These are phyloP conservation scores for Acanthamoeba triangularis DNA, from an alignment of 208 protist genomes.

Conservation along the genomic window DNA sequence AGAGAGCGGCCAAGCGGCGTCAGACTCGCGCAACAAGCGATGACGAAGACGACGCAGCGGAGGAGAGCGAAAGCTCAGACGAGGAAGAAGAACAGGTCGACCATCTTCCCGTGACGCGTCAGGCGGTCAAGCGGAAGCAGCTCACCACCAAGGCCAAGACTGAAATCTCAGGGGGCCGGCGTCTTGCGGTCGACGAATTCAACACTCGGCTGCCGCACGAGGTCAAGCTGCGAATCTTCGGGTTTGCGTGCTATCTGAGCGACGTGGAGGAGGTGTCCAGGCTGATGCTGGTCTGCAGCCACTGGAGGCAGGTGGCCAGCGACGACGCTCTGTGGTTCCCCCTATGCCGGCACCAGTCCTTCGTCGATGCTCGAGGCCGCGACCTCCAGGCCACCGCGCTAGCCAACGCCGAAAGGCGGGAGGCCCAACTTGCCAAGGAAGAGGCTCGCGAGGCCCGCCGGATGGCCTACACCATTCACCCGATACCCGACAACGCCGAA, in stretches of 20 bases:
- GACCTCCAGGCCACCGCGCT: conserved; percentile 30
- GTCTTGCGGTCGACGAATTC: conserved; percentile 1
- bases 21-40: neutral
- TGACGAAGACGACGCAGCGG: neutral
- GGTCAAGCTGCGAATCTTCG: conserved; percentile 60
- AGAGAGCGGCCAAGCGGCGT: neutral
- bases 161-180: neutral
- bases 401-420: neutral
- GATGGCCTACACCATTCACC: conserved; percentile 46
- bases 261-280: conserved; percentile 19
- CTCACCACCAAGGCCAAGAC: neutral
- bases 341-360: neutral
- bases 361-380: conserved; percentile 22
- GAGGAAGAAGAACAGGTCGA: neutral
- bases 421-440: neutral
- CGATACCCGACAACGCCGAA: neutral
- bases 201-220: conserved; percentile 14
- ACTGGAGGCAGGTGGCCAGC: conserved; percentile 6
- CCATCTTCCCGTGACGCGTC: neutral
- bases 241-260: neutral
- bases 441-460: neutral
- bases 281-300: conserved; percentile 64
- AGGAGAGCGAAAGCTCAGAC: neutral
- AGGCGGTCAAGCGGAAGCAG: neutral
- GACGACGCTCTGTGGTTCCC: conserved; percentile 72